Evolutionary conservation across 495 filamentous ascomycete genomes (phyloP).

Genomic region (Bathelium albidoporum): DNA sequence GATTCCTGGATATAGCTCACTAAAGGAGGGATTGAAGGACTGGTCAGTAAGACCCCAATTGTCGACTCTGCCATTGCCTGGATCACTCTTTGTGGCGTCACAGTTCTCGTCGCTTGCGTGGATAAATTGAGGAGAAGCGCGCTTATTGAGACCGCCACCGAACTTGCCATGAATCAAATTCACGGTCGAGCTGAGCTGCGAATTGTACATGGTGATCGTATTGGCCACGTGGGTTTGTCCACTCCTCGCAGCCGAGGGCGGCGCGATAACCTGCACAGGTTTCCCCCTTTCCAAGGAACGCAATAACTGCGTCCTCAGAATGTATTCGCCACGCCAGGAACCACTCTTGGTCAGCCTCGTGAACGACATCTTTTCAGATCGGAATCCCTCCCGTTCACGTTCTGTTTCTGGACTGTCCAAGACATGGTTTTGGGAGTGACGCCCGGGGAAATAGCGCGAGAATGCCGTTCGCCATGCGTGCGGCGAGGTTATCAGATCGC

Average conservation of each 20-base stretch:
- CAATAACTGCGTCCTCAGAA: constrained; percentile 72
- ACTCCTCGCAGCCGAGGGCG: constrained; percentile 39
- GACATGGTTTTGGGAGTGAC: constrained; percentile 36
- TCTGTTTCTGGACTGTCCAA: constrained; percentile 21
- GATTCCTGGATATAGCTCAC: constrained; percentile 62
- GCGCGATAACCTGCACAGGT: constrained; percentile 45
- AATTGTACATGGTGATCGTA: constrained; percentile 66
- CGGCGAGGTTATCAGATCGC: constrained; percentile 70
- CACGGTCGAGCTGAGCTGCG: constrained; percentile 61
- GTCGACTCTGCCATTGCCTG: constrained; percentile 65
- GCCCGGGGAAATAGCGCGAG: constrained; percentile 74
- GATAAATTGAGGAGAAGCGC: constrained; percentile 57
- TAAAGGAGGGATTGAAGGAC: constrained; percentile 61
- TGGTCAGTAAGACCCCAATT: constrained; percentile 73
- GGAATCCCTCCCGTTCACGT: constrained; percentile 39
- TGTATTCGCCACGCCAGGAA: constrained; percentile 90
- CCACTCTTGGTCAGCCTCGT: constrained; percentile 65
- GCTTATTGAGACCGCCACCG: constrained; percentile 48
- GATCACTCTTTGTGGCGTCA: constrained; percentile 62
- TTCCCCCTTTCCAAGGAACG: constrained; percentile 71
- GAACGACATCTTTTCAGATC: constrained; percentile 63
- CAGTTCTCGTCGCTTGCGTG: constrained; percentile 72
- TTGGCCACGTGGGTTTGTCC: constrained; percentile 43
- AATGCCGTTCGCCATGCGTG: constrained; percentile 90
- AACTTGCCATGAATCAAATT: constrained; percentile 70